phyloP scores from a whole-genome alignment of 1,284 basidiomycete genomes.

The Xerocomus amazonicus region DNA sequence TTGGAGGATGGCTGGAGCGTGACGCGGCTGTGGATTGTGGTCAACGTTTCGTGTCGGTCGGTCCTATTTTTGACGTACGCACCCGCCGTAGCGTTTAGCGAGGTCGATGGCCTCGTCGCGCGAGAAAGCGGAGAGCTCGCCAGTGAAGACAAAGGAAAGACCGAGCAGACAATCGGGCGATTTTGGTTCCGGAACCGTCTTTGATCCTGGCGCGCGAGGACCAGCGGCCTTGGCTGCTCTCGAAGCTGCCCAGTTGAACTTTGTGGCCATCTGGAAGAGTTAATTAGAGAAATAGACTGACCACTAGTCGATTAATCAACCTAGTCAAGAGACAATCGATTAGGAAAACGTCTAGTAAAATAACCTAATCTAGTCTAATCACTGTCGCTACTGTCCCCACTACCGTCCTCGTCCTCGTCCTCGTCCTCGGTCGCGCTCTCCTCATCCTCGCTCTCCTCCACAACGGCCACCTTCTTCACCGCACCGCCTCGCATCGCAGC shows the following conservation, averaged over 20 bases:
- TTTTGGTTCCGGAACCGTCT: slow-evolving; percentile 74
- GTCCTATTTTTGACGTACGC: slow-evolving; percentile 28
- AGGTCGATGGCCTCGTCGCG: slow-evolving; percentile 87
- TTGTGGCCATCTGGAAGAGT: slow-evolving; percentile 1
- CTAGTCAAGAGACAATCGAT: not conserved
- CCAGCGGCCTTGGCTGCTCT: slow-evolving; percentile 67
- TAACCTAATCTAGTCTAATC: slow-evolving; percentile 12
- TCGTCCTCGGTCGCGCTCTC: slow-evolving; percentile 35
- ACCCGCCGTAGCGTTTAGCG: slow-evolving; percentile 93
- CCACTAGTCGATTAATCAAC: not conserved
- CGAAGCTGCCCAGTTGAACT: slow-evolving; percentile 59
- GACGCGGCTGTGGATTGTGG: slow-evolving; percentile 58
- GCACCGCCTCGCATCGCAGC: slow-evolving; percentile 90
- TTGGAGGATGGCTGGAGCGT: slow-evolving; percentile 86
- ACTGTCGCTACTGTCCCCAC: slow-evolving; percentile 25
- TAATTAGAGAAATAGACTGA: not conserved
- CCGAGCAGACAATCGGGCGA: slow-evolving; percentile 80
- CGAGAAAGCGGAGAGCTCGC: slow-evolving; percentile 83
- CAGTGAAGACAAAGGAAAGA: slow-evolving; percentile 93
- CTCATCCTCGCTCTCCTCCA: slow-evolving; percentile 48
- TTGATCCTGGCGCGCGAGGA: slow-evolving; percentile 75
- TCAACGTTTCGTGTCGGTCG: no score
- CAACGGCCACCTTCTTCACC: slow-evolving; percentile 63
- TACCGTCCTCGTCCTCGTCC: slow-evolving; percentile 13
- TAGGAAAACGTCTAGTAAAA: not conserved